Evolutionary conservation across 148 eudicot genomes (phyloP), one percentile per base, ranked within the genome.

Genomic region (Silene uniflora): DNA sequence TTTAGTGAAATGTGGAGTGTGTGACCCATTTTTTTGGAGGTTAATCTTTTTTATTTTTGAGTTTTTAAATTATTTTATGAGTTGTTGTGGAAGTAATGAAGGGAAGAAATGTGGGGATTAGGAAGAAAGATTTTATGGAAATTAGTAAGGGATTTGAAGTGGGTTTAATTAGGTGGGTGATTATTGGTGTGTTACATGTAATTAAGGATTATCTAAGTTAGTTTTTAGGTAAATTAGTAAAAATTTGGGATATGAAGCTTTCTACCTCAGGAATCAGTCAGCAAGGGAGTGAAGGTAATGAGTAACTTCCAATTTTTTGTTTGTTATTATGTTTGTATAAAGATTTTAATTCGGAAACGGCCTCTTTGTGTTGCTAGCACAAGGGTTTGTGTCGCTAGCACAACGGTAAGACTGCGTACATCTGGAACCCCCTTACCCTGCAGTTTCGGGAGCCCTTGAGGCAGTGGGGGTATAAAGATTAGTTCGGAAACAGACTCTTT

Each of bases 181-280:
- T 49, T 74, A 78, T 29, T 75, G 39, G 73, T 67, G 74, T 71
- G 78, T 68, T 76, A 62, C 79, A 69, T 73, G 73, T 77, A 67
- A 76, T 77, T 75, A 76, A 75, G 70, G 80, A 72, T 80, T 75
- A 81, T 78, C 11, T 80, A 47, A 80, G 80, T 13, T 83, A 77
- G 84, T 75, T 77, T 72, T 70, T 73, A 12, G 77, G 74, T 72
- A 74, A 76, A 71, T 44, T 74, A 78, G 71, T 62, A 60, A 69
- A 70, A 70, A 66, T 59, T 58, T 71, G 82, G 78, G 83, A 77
- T 80, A 85, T 85, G 88, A 83, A 85, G 88, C 88, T 80, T 81
- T 85, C 88, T 29, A 69, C 85, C 52, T 80, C 85, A 27, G 85
- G 84, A 25, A 77, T 81, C 59, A 82, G 72, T 83, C 85, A 85